Evolutionary conservation across 768 basidiomycete species (phyloP).

Genomic region (Suillus sp.): DNA sequence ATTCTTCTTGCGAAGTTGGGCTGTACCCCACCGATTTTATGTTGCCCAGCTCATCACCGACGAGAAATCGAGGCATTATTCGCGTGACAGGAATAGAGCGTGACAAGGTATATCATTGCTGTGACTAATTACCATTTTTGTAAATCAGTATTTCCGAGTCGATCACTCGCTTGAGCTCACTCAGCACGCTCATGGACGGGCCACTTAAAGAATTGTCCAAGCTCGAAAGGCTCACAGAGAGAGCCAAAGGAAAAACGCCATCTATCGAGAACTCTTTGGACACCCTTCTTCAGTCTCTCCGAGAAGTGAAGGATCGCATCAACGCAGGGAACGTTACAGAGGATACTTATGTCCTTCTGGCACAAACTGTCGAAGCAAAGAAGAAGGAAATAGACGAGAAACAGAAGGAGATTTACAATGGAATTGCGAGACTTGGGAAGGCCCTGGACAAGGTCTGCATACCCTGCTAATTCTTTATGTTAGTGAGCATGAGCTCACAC

Average conservation of each 20-base stretch:
- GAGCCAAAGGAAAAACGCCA: slow-evolving; percentile 52
- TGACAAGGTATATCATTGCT: slow-evolving; percentile 8
- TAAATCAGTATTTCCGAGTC: neutral
- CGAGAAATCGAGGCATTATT: slow-evolving; percentile 66
- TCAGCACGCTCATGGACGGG: slow-evolving; percentile 56
- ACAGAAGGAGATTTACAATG: slow-evolving; percentile 85
- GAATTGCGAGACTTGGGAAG: slow-evolving; percentile 79
- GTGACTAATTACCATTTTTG: slow-evolving; percentile 27
- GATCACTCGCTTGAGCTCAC: neutral
- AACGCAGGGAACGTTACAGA: slow-evolving; percentile 50
- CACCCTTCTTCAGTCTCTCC: slow-evolving; percentile 58
- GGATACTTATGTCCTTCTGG: slow-evolving; percentile 51
- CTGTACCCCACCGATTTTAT: slow-evolving; percentile 62
- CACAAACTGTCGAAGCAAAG: slow-evolving; percentile 60
- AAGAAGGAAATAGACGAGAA: slow-evolving; percentile 88
- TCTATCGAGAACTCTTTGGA: slow-evolving; percentile 65
- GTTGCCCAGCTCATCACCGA: slow-evolving; percentile 79
- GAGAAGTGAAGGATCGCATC: slow-evolving; percentile 55
- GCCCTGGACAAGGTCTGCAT: slow-evolving; percentile 82
- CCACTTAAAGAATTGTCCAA: slow-evolving; percentile 78
- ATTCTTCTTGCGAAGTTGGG: slow-evolving; percentile 31
- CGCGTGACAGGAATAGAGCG: slow-evolving; percentile 5
- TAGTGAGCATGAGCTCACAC: slow-evolving; percentile 13
- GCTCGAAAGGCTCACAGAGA: slow-evolving; percentile 63
- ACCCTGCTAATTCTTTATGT: neutral